phyloP scores from a whole-genome alignment of 805 yeast species.

The Wickerhamiella kurtzmanii region DNA sequence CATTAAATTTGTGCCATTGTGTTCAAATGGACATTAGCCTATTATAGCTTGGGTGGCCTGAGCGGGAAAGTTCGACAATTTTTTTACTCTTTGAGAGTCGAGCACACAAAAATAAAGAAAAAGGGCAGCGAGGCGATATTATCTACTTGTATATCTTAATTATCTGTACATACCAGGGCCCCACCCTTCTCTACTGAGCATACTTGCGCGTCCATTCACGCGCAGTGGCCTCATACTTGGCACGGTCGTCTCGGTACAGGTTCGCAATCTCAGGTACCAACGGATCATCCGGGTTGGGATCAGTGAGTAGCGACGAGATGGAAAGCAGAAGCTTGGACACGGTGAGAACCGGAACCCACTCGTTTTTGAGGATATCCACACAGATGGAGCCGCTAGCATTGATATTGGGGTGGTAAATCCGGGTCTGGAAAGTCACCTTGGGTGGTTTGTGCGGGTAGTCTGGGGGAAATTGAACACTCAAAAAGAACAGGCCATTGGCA shows the following conservation, averaged over 20 bases:
- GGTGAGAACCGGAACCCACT: constrained; percentile 98
- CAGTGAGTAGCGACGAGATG: constrained; percentile 88
- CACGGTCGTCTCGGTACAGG: constrained; percentile 83
- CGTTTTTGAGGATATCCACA: constrained; percentile 91
- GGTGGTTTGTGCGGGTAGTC: constrained; percentile 99
- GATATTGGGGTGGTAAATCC: constrained; percentile 95
- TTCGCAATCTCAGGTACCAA: constrained; percentile 97
- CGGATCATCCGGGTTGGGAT: constrained; percentile 98
- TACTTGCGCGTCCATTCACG: constrained; percentile 98
- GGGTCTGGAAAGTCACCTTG: constrained; percentile 80
- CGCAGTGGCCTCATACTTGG: constrained; percentile 92
- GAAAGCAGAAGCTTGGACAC: constrained; percentile 89
- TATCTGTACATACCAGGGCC: neutral
- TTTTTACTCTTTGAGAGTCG: too few relatives aligned
- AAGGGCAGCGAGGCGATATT: neutral
- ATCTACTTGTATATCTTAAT: neutral
- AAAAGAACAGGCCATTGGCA: constrained; percentile 88
- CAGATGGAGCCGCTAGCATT: constrained; percentile 93
- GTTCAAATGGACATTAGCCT: too few relatives aligned
- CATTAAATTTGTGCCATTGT: too few relatives aligned
- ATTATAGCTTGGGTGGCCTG: too few relatives aligned
- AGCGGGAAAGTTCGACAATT: too few relatives aligned
- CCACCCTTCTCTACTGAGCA: constrained; percentile 72
- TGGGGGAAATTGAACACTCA: constrained; percentile 94
- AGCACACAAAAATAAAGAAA: too few relatives aligned